Evolutionary conservation across 352 stramenopile genomes (phyloP), one percentile per base, ranked within the genome.

Genomic region (Phytophthora fragariaefolia): DNA sequence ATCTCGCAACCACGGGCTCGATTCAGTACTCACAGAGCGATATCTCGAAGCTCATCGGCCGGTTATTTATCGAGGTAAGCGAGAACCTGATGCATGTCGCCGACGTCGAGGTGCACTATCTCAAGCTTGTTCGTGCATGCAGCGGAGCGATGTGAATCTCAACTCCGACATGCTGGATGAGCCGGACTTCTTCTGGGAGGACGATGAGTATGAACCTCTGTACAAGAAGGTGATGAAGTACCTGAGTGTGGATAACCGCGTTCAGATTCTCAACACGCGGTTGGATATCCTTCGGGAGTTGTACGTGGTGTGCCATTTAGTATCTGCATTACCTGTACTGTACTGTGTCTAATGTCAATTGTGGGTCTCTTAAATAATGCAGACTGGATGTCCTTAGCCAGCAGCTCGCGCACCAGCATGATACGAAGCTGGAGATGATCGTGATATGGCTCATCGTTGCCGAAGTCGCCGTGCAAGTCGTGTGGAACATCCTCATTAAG

Each of bases 161-260:
- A 96, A 98, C 61, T 97, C 88, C 38, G 93, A 98, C 53, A 97
- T 98, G 71, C 81, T 98, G 28, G 92, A 98, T 63, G 96, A 96
- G 34, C 94, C 94, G 1, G 93, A 98, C 50, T 98, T 97, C 51
- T 98, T 98, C 71, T 98, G 94, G 95, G 92, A 98, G 66, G 84
- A 97, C 43, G 90, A 98, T 65, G 76, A 96, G 60, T 97, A 95
- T 63, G 90, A 98, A 69, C 93, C 93, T 6, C 59, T 96, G 50
- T 98, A 98, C 77, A 84, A 94, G 64, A 92, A 92, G 56, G 82
- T 98, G 58, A 89, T 92, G 71, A 91, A 94, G 69, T 98, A 98
- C 66, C 73, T 98, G 36, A 94, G 98, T 51, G 90, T 98, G 59
- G 86, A 96, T 52, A 94, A 95, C 49, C 85, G 95, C 26, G 89